Base-by-base conservation (phyloP, 2,329 filamentous ascomycete species). In the Raffaelea deltoideospora region DNA sequence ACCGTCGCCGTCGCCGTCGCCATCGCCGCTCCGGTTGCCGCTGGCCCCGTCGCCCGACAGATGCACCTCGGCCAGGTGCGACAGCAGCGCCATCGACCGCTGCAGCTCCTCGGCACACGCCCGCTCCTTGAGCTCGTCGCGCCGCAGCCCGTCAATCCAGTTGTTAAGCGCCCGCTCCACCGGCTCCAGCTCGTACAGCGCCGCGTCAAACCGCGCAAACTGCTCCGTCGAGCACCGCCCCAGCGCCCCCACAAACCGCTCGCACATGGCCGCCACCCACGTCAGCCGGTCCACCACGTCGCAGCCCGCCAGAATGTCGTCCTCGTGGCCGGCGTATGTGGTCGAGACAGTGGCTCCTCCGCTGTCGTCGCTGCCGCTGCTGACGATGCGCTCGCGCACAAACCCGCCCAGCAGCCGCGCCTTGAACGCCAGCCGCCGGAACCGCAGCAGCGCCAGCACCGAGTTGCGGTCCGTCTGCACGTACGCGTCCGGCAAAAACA, bases 361-460 rank as follows among this genome's bases (percentile, higher is more conserved):
- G n/a, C n/a, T 10, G n/a, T 6, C 8, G 5, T 8, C 5, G 9
- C 6, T n/a, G 20, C 43, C 37, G 37, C 73, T 74, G n/a, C n/a
- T n/a, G n/a, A n/a, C n/a, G 47, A 88, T 65, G 34, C 78, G 73
- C 48, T 94, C 86, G 45, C 79, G 81, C 50, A 94, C 70, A 45
- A 90, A 85, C 26, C 67, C 72, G 45, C 79, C 76, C 40, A 93
- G 67, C 34, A 95, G 63, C 35, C 73, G 75, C 1, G 87, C 80
- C 62, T 96, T 98, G 66, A 92, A 94, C 1, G 74, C 75, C 33
- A 96, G 70, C 31, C 88, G 72, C 53, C 83, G 87, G 65, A 95
- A 93, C 9, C 86, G 72, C 38, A 98, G 68, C 35, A 95, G 68
- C 6, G 88, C 84, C 23, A 90, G 67, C n/a, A 96, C 76, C 1